These are phyloP conservation scores for Extremus antarcticus DNA, from an alignment of 495 filamentous ascomycete genomes.

Conservation along the genomic window DNA sequence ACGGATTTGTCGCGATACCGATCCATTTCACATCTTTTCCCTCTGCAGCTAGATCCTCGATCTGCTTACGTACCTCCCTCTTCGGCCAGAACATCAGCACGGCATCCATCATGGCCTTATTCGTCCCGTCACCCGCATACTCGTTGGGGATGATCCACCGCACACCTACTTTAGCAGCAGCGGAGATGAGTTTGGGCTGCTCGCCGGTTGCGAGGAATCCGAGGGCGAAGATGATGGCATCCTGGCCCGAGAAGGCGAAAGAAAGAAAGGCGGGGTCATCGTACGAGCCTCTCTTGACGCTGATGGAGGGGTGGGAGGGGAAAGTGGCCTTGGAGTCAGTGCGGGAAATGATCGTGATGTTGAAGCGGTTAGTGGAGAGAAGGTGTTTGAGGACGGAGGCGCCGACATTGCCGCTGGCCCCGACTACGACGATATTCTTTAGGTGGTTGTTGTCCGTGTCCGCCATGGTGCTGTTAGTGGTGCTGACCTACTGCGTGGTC, in stretches of 20 bases:
- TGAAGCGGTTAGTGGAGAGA: slow-evolving; percentile 29
- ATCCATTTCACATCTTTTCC: too few relatives aligned
- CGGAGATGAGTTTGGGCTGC: slow-evolving; percentile 41
- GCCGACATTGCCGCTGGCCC: slow-evolving; percentile 45
- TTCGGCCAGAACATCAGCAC: background rate
- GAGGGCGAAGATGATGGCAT: slow-evolving; percentile 33
- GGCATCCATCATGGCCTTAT: slow-evolving; percentile 2
- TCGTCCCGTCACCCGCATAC: slow-evolving; percentile 8
- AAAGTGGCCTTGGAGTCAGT: slow-evolving; percentile 30
- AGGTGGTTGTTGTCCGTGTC: slow-evolving; percentile 17
- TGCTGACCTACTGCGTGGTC: too few relatives aligned
- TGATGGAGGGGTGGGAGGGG: slow-evolving; percentile 30
- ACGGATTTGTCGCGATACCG: slow-evolving; percentile 1
- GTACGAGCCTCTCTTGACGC: slow-evolving; percentile 36
- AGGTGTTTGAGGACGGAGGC: slow-evolving; percentile 42
- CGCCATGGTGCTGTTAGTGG: too few relatives aligned
- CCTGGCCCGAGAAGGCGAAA: slow-evolving; percentile 38
- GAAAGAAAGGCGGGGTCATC: slow-evolving; percentile 33
- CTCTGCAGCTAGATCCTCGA: slow-evolving; percentile 22
- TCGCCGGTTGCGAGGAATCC: slow-evolving; percentile 46
- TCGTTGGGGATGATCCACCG: slow-evolving; percentile 52
- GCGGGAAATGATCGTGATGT: slow-evolving; percentile 44
- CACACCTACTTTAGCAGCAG: slow-evolving; percentile 50
- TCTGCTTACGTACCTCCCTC: slow-evolving; percentile 22
- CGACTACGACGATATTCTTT: slow-evolving; percentile 20